Conservation (phyloP, 225 moss, liverwort and hornwort species). For the Thuidium tamariscinum region DNA sequence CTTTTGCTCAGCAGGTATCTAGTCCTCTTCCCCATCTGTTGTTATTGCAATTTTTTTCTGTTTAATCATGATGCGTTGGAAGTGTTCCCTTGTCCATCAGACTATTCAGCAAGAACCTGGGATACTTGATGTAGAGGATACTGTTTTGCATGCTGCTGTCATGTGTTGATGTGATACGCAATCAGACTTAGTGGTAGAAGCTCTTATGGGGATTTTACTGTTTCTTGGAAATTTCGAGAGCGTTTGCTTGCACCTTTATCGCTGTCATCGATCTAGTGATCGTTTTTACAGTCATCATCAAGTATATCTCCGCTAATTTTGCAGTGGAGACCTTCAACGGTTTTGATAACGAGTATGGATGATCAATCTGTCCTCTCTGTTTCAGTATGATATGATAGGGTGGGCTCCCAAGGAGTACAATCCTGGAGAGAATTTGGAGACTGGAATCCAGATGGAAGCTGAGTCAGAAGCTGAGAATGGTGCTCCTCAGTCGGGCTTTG, state of each 20-base stretch:
- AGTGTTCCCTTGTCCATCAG: background rate
- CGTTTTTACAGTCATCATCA: background rate
- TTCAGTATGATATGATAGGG: conserved; percentile 94
- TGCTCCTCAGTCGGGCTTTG: conserved; percentile 89
- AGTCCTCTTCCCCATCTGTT: background rate
- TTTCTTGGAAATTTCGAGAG: background rate
- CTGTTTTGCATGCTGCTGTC: background rate
- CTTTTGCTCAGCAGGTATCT: conserved; percentile 88
- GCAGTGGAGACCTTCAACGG: background rate
- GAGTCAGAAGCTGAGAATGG: conserved; percentile 36
- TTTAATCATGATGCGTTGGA: background rate
- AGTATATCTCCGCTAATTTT: background rate
- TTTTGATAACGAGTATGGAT: background rate
- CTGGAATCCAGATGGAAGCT: conserved; percentile 19
- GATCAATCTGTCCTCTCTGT: background rate
- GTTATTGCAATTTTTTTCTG: background rate
- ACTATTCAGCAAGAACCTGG: background rate
- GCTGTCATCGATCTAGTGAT: background rate
- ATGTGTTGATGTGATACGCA: background rate
- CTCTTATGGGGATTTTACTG: background rate
- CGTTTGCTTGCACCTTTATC: background rate
- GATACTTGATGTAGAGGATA: background rate
- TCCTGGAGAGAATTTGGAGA: conserved; percentile 50
- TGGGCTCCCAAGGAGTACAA: conserved; percentile 99
- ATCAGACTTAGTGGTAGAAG: background rate